Conservation (phyloP, 192 early-diverging fungal genomes). For the Mortierella alpina region DNA sequence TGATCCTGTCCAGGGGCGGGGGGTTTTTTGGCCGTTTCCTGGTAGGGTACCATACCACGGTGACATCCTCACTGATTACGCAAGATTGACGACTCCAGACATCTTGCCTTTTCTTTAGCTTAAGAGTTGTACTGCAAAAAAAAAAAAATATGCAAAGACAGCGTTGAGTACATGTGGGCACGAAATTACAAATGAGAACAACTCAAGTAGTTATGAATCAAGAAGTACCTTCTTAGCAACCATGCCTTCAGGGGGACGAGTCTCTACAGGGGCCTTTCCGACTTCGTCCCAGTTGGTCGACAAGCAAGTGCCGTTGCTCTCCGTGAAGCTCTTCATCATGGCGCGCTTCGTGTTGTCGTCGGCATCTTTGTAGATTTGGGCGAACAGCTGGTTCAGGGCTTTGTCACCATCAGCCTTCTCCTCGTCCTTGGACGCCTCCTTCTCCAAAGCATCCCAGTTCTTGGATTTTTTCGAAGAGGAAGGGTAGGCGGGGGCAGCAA, state of each 20-base stretch:
- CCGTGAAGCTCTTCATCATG: constrained; percentile 98
- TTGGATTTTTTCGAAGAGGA: constrained; percentile 65
- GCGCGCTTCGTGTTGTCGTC: constrained; percentile 88
- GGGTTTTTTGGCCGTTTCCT: too few relatives aligned
- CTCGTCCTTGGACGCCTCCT: constrained; percentile 79
- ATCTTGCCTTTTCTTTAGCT: background rate
- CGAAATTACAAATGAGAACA: background rate
- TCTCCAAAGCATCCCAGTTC: constrained; percentile 88
- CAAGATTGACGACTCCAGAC: too few relatives aligned
- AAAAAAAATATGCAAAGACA: too few relatives aligned
- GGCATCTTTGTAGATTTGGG: constrained; percentile 91
- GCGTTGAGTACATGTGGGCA: too few relatives aligned
- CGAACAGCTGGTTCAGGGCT: constrained; percentile 92
- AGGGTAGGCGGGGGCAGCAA: constrained; percentile 53
- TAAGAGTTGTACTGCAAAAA: constrained; percentile 14
- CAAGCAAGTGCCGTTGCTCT: constrained; percentile 94
- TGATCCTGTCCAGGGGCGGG: too few relatives aligned
- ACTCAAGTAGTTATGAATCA: background rate
- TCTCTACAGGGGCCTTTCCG: constrained; percentile 83
- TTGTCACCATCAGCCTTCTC: constrained; percentile 92
- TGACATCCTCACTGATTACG: too few relatives aligned
- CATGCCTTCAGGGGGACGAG: constrained; percentile 93
- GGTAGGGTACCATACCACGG: too few relatives aligned
- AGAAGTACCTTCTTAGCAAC: constrained; percentile 73
- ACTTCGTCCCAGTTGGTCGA: constrained; percentile 98